Conservation (phyloP, 164 flowering plant species). For the Vitis labrusca region DNA sequence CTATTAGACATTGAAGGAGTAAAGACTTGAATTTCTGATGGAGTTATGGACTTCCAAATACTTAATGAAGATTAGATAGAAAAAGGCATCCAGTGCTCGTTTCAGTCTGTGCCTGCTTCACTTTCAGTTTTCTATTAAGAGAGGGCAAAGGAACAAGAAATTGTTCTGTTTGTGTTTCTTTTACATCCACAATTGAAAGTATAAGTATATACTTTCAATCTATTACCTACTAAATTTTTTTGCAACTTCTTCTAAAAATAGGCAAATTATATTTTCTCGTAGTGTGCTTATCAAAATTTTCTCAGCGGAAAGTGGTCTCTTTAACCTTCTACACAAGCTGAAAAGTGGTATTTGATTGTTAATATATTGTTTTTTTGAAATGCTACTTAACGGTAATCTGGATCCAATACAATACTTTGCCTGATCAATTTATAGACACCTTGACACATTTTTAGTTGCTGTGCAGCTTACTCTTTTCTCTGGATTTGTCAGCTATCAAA, state of each 20-base stretch:
- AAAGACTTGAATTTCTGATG: no score
- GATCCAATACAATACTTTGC: not conserved
- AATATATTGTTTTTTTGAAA: no score
- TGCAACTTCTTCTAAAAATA: no score
- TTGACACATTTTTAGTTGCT: slow-evolving; percentile 15
- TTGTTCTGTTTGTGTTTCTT: not conserved
- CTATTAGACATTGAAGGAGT: no score
- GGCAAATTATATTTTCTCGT: not conserved
- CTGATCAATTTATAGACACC: not conserved
- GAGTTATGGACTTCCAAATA: not conserved
- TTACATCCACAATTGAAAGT: not conserved
- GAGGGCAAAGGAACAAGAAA: not conserved
- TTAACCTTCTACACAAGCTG: no score
- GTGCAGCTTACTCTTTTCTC: slow-evolving; percentile 96
- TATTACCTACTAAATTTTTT: no score
- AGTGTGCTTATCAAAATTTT: not conserved
- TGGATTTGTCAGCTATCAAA: slow-evolving; percentile 97
- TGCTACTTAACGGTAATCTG: no score
- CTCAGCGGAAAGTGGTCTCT: no score
- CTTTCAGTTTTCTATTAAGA: not conserved
- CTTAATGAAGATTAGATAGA: not conserved
- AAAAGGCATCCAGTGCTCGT: not conserved
- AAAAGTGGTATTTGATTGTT: no score
- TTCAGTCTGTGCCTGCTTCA: not conserved
- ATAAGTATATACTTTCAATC: no score